phyloP scores from a whole-genome alignment of 2,329 filamentous ascomycete genomes.

The Fusarium pseudonygamai region DNA sequence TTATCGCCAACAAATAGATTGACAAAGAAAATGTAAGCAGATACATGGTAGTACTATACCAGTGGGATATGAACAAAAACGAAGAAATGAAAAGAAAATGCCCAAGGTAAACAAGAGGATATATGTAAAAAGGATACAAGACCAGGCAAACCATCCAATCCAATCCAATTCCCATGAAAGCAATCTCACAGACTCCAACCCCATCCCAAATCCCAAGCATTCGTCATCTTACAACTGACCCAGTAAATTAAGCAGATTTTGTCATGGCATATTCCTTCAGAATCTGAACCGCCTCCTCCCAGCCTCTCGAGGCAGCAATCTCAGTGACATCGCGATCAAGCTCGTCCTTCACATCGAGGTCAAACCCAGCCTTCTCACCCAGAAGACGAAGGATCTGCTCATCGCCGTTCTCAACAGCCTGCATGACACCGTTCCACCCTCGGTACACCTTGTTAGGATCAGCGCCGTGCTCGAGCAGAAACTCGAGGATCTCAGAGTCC shows the following conservation, averaged over 20 bases:
- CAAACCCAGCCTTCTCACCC: conserved; percentile 58
- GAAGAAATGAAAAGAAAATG: conserved; percentile 11
- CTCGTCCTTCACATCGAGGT: conserved; percentile 64
- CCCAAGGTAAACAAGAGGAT: conserved; percentile 32
- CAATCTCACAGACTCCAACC: conserved; percentile 33
- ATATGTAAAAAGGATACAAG: conserved; percentile 20
- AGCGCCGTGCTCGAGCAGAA: conserved; percentile 70
- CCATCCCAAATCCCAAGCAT: conserved; percentile 14
- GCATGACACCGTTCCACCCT: conserved; percentile 72
- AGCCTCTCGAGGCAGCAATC: conserved; percentile 66
- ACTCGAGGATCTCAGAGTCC: conserved; percentile 68
- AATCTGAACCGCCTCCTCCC: conserved; percentile 65
- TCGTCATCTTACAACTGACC: conserved; percentile 34
- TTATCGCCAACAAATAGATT: conserved; percentile 19
- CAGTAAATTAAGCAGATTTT: conserved; percentile 21
- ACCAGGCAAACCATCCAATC: conserved; percentile 15
- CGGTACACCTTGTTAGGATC: conserved; percentile 75
- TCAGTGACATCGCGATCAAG: conserved; percentile 63
- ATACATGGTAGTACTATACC: conserved; percentile 16
- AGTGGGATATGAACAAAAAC: conserved; percentile 23
- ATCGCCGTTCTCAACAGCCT: conserved; percentile 72
- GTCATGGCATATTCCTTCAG: conserved; percentile 42
- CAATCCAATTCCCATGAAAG: conserved; percentile 13
- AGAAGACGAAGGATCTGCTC: conserved; percentile 62
- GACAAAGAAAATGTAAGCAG: conserved; percentile 31